Base-by-base conservation (phyloP, 2,329 filamentous ascomycete genomes). In the Aspergillus fructus region DNA sequence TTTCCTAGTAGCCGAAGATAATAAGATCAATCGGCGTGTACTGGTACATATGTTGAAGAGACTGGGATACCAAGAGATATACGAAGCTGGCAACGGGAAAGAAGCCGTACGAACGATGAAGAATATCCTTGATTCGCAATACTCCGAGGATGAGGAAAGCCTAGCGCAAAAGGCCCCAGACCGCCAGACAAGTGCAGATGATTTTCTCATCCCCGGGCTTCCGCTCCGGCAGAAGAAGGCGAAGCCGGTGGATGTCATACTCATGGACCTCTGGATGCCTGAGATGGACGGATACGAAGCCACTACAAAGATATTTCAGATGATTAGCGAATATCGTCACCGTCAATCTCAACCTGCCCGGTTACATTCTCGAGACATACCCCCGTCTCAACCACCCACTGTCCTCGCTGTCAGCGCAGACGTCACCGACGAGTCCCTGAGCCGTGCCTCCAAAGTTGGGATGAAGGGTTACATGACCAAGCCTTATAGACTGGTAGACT, bases 221-320 rank as follows among this genome's bases (percentile, higher is more conserved):
- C 49, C 67, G 60, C 17, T 62, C 61, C 27, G 67, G 62, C 27
- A 63, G 59, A 62, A 66, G 43, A 70, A 73, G 42, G 59, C 68
- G 11, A 76, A 75, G 55, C 71, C 73, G 3, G 83, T 89, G 56
- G 83, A 89, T 64, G 80, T 88, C 2, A 79, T 90, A 23, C 74
- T 90, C 43, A 90, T 90, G 88, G 88, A 90, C 71, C 79, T 90
- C 9, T 90, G 88, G 88, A 90, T 90, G 86, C 88, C 88, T 1
- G 78, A 85, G 62, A 86, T 90, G 79, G 87, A 90, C 66, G 88
- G 88, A 1, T 90, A 89, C 62, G 83, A 89, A 67, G 88, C 88
- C 2, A 84, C 87, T 0, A 79, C 83, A 64, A 76, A 79, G 47
- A 90, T 90, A 43, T 72, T 89, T 11, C 73, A 76, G 23, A 80